A percentile compares a stretch with the other conserved stretches of the same genome.
Evolutionary conservation across 768 basidiomycete species (phyloP).

Genomic region (Paxillus involutus): DNA sequence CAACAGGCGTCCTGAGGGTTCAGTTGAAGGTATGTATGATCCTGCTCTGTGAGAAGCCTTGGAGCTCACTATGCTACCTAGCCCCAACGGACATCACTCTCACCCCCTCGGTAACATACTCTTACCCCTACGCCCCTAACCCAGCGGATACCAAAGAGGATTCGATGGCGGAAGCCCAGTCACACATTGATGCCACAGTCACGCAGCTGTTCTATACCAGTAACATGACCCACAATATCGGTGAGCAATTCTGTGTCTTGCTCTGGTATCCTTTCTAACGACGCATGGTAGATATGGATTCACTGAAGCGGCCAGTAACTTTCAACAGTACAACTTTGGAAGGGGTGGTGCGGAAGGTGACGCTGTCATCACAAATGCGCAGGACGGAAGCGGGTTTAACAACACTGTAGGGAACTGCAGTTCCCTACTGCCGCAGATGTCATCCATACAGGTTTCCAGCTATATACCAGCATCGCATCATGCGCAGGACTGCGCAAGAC

Average conservation of each 20-base stretch:
- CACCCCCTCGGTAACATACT: slow-evolving; percentile 41
- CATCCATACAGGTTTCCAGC: no score
- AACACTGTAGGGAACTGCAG: no score
- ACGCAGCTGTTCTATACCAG: slow-evolving; percentile 88
- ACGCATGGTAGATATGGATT: no score
- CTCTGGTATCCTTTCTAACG: no score
- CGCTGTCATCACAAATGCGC: no score
- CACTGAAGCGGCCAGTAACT: no score
- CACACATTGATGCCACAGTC: slow-evolving; percentile 84
- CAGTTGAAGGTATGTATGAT: not conserved
- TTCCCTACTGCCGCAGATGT: no score
- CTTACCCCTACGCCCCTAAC: slow-evolving; percentile 73
- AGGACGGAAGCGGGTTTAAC: no score
- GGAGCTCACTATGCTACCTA: slow-evolving; percentile 1
- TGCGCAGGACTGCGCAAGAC: no score
- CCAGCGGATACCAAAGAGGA: slow-evolving; percentile 48
- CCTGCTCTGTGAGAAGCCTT: not conserved
- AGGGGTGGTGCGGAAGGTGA: no score
- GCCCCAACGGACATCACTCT: slow-evolving; percentile 1
- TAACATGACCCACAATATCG: slow-evolving; percentile 86
- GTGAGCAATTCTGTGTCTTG: slow-evolving; percentile 33
- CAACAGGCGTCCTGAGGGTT: slow-evolving; percentile 79
- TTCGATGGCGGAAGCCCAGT: slow-evolving; percentile 69
- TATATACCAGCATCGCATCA: no score
- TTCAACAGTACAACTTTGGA: no score